A percentile compares a stretch with the other conserved stretches of the same genome.
Conservation (phyloP, 2,329 filamentous ascomycete species). For the Beauveria sp. region DNA sequence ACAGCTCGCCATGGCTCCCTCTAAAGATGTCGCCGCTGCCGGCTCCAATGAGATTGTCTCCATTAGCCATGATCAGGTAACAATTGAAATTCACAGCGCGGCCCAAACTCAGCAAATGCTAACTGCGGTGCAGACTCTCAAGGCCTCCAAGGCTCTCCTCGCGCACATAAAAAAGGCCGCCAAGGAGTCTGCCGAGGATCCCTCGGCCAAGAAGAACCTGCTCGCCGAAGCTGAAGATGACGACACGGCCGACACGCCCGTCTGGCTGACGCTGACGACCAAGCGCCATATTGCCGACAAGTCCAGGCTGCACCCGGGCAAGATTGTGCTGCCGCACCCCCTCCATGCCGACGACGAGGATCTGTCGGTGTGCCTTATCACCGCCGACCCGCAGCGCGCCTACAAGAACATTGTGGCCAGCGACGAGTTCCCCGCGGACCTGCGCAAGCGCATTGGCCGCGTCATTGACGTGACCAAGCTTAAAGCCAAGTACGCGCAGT, state of each 20-base stretch:
- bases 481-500: conserved; percentile 74
- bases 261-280: conserved; percentile 57
- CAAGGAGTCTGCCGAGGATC: conserved; percentile 36
- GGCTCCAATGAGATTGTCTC: conserved; percentile 24
- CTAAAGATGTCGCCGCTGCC: conserved; percentile 30
- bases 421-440: conserved; percentile 59
- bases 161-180: conserved; percentile 52
- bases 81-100: neutral
- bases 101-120: neutral
- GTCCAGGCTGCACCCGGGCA: conserved; percentile 72
- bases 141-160: conserved; percentile 56
- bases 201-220: conserved; percentile 50
- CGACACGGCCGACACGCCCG: conserved; percentile 40
- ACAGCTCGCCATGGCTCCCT: conserved; percentile 30
- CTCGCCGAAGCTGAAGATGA: conserved; percentile 37
- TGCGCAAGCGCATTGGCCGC: conserved; percentile 61
- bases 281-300: conserved; percentile 64
- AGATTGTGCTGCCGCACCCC: conserved; percentile 70
- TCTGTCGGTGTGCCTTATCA: conserved; percentile 77
- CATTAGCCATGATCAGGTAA: conserved; percentile 36
- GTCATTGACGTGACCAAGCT: conserved; percentile 81
- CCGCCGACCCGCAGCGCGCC: conserved; percentile 68
- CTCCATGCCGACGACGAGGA: conserved; percentile 51
- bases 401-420: conserved; percentile 85
- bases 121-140: conserved; percentile 40